Base-by-base conservation (phyloP, 2,329 filamentous ascomycete species). In the Aspergillus sp. region DNA sequence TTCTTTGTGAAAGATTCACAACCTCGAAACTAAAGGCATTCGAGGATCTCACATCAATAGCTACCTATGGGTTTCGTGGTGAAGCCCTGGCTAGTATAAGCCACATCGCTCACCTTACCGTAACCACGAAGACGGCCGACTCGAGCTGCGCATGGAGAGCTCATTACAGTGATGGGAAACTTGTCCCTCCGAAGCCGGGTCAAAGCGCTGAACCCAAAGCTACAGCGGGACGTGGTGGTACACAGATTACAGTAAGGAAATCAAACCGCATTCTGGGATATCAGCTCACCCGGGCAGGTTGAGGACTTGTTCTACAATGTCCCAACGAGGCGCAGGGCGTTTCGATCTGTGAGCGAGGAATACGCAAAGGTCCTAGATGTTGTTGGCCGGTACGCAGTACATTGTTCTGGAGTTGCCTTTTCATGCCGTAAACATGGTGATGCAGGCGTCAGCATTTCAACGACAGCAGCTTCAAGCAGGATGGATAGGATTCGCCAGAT, bases 251-350 rank as follows among this genome's bases (percentile, higher is more conserved):
- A 0, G 93, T 86, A 74, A 62, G 77, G 68, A n/a, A 41, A 45
- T 3, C 46, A 0, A 8, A 19, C 7, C 9, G 23, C 23, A 47
- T 3, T 19, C 17, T 11, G 25, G 15, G 41, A n/a, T 15, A 6
- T 46, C 3, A 13, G 52, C 48, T 64, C 23, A 67, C 30, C 4
- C 1, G 17, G 19, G 3, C 43, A 86, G 84, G 86, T 99, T 17
- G 94, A 99, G 73, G 95, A 99, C 75, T 80, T 99, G 11, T 99
- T 99, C 76, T 99, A 97, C 82, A 99, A 97, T 71, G 87, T 98
- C 1, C 93, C 93, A 0, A 96, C 91, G 8, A 87, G 95, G 25
- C 88, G 93, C 41, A 87, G 89, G 67, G 95, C 96, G 11, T 99
- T 99, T 72, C 88, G 95, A 46, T 98, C 94, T 15, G 81, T 91